Evolutionary conservation across 2,329 filamentous ascomycete genomes (phyloP).

Genomic region (Fusarium nematophilum): DNA sequence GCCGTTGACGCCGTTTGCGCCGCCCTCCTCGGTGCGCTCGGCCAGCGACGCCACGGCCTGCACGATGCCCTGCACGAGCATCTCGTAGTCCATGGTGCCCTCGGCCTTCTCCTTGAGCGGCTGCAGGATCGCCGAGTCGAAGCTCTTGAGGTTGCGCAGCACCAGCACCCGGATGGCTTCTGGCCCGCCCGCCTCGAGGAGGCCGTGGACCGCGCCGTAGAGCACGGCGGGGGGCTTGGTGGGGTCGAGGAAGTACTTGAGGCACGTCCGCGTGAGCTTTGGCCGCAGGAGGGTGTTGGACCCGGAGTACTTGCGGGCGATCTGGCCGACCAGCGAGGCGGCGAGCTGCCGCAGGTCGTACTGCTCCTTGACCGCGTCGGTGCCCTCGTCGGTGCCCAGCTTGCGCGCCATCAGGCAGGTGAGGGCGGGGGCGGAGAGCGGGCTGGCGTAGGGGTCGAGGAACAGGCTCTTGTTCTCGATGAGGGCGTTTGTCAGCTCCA

Average conservation of each 20-base stretch:
- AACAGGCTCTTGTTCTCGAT: constrained; percentile 87
- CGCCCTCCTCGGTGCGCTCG: constrained; percentile 46
- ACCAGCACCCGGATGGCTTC: constrained; percentile 68
- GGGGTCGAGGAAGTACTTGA: constrained; percentile 92
- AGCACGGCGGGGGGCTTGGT: constrained; percentile 84
- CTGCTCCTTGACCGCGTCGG: constrained; percentile 68
- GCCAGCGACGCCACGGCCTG: constrained; percentile 62
- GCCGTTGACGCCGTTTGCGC: constrained; percentile 57
- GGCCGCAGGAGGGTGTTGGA: constrained; percentile 86
- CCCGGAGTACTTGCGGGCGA: constrained; percentile 83
- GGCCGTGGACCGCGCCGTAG: constrained; percentile 86
- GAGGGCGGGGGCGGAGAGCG: constrained; percentile 85
- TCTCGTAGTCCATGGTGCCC: constrained; percentile 63
- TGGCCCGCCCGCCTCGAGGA: constrained; percentile 79
- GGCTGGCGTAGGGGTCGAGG: constrained; percentile 68
- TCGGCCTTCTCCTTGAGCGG: constrained; percentile 65
- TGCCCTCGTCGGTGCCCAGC: constrained; percentile 70
- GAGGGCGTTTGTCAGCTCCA: constrained; percentile 87
- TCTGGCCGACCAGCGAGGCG: constrained; percentile 81
- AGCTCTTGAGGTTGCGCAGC: constrained; percentile 65
- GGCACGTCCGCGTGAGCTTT: constrained; percentile 89
- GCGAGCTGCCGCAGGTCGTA: constrained; percentile 88
- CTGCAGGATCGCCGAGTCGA: constrained; percentile 64
- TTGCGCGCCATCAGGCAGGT: constrained; percentile 88
- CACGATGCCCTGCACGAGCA: constrained; percentile 66